Evolutionary conservation across 2,329 filamentous ascomycete species (phyloP), one percentile per base, ranked within the genome.

Genomic region (Aspergillus sp.): DNA sequence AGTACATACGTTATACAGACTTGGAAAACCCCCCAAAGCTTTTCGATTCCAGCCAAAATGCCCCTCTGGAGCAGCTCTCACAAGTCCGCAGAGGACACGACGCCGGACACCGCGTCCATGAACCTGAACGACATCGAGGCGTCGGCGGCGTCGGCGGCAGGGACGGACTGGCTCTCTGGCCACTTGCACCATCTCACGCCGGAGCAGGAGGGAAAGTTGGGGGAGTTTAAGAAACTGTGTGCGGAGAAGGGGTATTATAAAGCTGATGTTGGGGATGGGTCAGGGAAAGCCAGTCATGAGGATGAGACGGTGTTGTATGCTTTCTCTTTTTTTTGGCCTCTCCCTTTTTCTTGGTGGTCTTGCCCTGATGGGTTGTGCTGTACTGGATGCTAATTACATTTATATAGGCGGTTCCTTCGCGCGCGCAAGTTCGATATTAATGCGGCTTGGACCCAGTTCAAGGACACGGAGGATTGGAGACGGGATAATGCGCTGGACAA

Each of bases 391-490:
- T 8, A 35, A n/a, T 34, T 4, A 7, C 29, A 29, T 44, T 10
- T n/a, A 34, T 7, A 19, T 45, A 93, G 88, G 52, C 88, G 90
- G 50, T 96, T 85, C 66, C 75, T 96, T 43, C 85, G 90, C 58
- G 90, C 90, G 32, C 82, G 90, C 47, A 85, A 82, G 66, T 96
- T 91, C 74, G 72, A 84, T 29, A 78, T 87, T 7, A 70, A 81
- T 55, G 88, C 91, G 55, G 90, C 90, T 8, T 83, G 83, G 63
- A 77, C 73, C 49, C 90, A 96, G 70, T 94, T 95, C 71, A 82
- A 83, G 59, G 86, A 89, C 46, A 95, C 89, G 0, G 88, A 94
- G 67, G 80, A 86, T 48, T 96, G 90, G 87, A 82, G 90, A 50
- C 79, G 79, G 56, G 81, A 86, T 52, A 91, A 91, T 65, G 75